Conservation (phyloP, 306 rosid species). For the Argentina anserina region DNA sequence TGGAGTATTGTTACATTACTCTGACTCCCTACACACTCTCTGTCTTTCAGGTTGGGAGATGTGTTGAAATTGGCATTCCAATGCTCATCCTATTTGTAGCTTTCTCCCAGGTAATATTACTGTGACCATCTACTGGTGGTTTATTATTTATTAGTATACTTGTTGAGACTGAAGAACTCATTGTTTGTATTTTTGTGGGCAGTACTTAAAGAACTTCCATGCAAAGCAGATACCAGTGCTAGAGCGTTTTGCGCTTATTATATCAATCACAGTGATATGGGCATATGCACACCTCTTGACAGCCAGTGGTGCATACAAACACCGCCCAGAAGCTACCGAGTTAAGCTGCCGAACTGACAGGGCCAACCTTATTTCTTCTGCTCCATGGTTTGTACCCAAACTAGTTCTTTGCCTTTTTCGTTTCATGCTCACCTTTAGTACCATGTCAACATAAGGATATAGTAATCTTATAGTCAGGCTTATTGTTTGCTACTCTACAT, state of each 20-base stretch:
- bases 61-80: conserved; percentile 95
- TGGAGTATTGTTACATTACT: not conserved
- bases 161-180: not conserved
- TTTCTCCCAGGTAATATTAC: conserved; percentile 72
- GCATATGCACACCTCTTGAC: conserved; percentile 98
- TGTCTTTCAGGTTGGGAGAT: conserved; percentile 73
- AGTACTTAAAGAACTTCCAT: conserved; percentile 86
- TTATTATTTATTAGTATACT: not conserved
- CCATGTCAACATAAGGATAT: too few species aligned
- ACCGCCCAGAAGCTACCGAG: conserved; percentile 73
- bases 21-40: conserved; percentile 16
- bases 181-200: conserved; percentile 26
- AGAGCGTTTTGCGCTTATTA: conserved; percentile 85
- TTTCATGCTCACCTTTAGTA: too few species aligned
- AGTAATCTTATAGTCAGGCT: not conserved
- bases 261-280: conserved; percentile 88
- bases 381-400: conserved; percentile 76
- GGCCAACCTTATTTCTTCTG: conserved; percentile 89
- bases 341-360: conserved; percentile 76
- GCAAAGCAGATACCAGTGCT: conserved; percentile 64
- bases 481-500: not conserved
- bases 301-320: conserved; percentile 92
- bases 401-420: not conserved
- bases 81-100: conserved; percentile 77
- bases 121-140: not conserved